Base-by-base conservation (phyloP, 2,329 filamentous ascomycete species). In the Dothistroma septosporum region DNA sequence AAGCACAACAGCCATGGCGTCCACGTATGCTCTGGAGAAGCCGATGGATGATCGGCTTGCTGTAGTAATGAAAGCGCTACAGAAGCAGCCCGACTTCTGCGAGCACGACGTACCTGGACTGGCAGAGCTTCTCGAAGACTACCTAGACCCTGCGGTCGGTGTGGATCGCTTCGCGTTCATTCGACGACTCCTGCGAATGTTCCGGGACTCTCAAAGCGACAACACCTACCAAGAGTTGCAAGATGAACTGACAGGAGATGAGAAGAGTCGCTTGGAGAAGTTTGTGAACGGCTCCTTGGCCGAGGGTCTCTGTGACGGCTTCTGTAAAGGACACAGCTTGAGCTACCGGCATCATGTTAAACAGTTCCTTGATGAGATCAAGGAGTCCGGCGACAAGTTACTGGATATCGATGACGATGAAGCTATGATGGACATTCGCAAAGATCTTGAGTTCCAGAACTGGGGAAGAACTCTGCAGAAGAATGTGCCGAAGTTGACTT, bases 71-170 rank as follows among this genome's bases (percentile, higher is more conserved):
- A 57, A 52, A 19, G 59, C 59, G 14, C 44, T 61, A 12, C 24
- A 33, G 10, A 57, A 69, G 2, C 84, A 89, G 60, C 66, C 68
- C 1, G 75, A 73, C 32, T 58, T 90, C 62, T 53, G 49, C 10
- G 37, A 60, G n/a, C 53, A 60, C 28, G 57, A 62, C 16, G 53
- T 64, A 1, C 62, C 62, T 6, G 62, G 62, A 8, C 31, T 64
- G 14, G 35, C 41, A 44, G 54, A 44, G 22, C 55, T 64, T 22
- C 57, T 64, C 19, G 48, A 59, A 8, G 62, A 64, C 35, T 60
- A 62, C 48, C 44, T 62, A 48, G 53, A 58, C 32, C 49, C 55
- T 8, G 31, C 50, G 16, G 56, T 61, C 9, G 62, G 61, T 24
- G 57, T 58, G 9, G 57, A 64, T 35, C 50, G 55, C 41, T 58